Evolutionary conservation across 169 alveolate species (phyloP).

Genomic region (Plasmodium billcollinsi): DNA sequence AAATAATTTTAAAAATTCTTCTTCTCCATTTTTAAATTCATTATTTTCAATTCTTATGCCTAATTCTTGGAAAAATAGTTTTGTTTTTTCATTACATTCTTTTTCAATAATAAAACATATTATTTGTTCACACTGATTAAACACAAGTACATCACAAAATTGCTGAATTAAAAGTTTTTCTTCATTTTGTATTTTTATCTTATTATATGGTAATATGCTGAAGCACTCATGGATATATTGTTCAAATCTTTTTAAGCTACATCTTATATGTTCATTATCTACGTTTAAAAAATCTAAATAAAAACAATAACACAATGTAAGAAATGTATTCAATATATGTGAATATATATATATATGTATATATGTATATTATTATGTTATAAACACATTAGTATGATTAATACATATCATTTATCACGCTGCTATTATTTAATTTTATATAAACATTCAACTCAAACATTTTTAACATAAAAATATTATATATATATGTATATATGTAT

Average conservation of each 20-base stretch:
- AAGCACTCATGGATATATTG: conserved; percentile 41
- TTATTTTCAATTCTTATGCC: conserved; percentile 36
- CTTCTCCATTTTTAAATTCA: conserved; percentile 14
- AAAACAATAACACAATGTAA: conserved; percentile 1
- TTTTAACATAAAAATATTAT: too few species aligned
- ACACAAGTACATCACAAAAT: conserved; percentile 61
- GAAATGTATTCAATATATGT: neutral
- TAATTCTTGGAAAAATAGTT: conserved; percentile 14
- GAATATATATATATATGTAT: neutral
- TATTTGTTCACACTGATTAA: conserved; percentile 44
- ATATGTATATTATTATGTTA: neutral
- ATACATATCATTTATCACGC: too few species aligned
- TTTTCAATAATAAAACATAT: conserved; percentile 51
- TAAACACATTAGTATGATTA: too few species aligned
- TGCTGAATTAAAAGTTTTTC: conserved; percentile 22
- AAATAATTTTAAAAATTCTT: conserved; percentile 49
- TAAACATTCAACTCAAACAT: too few species aligned
- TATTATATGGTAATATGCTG: conserved; percentile 31
- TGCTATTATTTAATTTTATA: too few species aligned
- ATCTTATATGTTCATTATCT: conserved; percentile 24
- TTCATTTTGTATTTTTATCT: conserved; percentile 28
- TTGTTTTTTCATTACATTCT: conserved; percentile 44
- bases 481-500: too few species aligned
- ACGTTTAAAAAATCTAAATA: conserved; percentile 19
- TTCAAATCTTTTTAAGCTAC: conserved; percentile 32